Conservation (phyloP, 1,139 yeast species). For the Yamadazyma blattariae region DNA sequence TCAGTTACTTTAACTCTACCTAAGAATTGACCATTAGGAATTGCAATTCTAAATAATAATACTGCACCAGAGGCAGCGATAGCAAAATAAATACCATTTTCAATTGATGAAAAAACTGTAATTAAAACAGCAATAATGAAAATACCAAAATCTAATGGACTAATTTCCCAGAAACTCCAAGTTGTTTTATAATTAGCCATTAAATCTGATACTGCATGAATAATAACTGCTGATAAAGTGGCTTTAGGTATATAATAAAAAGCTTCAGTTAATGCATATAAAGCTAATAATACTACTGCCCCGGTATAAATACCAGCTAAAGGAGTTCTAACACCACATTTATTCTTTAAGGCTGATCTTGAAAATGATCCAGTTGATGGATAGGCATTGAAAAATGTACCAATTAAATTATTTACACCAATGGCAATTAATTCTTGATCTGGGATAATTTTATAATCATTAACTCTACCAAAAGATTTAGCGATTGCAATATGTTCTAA, state of each 20-base stretch:
- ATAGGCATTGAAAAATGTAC: slow-evolving; percentile 89
- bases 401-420: slow-evolving; percentile 86
- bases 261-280: slow-evolving; percentile 78
- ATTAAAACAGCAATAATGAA: slow-evolving; percentile 75
- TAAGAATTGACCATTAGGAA: slow-evolving; percentile 78
- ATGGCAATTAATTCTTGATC: slow-evolving; percentile 94
- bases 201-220: slow-evolving; percentile 93
- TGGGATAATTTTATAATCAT: slow-evolving; percentile 87
- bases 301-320: slow-evolving; percentile 92
- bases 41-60: slow-evolving; percentile 70
- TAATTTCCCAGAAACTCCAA: slow-evolving; percentile 69
- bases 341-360: slow-evolving; percentile 89
- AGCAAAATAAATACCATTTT: slow-evolving; percentile 88
- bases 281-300: slow-evolving; percentile 78
- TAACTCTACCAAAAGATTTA: slow-evolving; percentile 88
- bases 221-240: slow-evolving; percentile 79
- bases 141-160: slow-evolving; percentile 75
- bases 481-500: slow-evolving; percentile 93
- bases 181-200: slow-evolving; percentile 71
- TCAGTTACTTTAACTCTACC: slow-evolving; percentile 75
- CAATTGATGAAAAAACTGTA: slow-evolving; percentile 80
- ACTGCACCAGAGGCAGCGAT: slow-evolving; percentile 79
- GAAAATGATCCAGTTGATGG: slow-evolving; percentile 97
- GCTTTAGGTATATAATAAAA: slow-evolving; percentile 92
- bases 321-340: slow-evolving; percentile 95